phyloP scores from a whole-genome alignment of 371 early-diverging fungal species.

The Mucor lusitanicus region DNA sequence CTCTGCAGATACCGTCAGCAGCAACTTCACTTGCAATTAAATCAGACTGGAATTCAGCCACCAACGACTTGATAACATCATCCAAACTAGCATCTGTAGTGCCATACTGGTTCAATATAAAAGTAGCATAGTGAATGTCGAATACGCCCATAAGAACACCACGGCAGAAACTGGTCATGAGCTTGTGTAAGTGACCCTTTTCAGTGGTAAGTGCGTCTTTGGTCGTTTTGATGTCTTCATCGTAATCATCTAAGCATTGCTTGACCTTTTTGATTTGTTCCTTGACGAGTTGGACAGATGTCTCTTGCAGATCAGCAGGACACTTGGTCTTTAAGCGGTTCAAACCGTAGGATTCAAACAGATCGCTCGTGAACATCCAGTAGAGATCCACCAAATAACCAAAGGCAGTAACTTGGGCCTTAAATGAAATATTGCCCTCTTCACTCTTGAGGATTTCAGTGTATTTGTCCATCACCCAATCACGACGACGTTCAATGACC shows the following conservation, averaged over 20 bases:
- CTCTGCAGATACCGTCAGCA: slow-evolving; percentile 34
- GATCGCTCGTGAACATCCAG: slow-evolving; percentile 59
- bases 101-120: slow-evolving; percentile 47
- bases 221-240: not conserved
- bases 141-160: slow-evolving; percentile 47
- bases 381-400: slow-evolving; percentile 54
- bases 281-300: slow-evolving; percentile 36
- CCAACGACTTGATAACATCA: slow-evolving; percentile 50
- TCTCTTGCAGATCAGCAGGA: slow-evolving; percentile 37
- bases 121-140: slow-evolving; percentile 35
- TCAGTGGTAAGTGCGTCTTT: not conserved
- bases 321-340: slow-evolving; percentile 39
- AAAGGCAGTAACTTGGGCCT: slow-evolving; percentile 37
- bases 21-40: slow-evolving; percentile 23
- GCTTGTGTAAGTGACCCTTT: not conserved
- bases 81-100: slow-evolving; percentile 39
- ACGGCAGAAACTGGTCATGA: slow-evolving; percentile 34
- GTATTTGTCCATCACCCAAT: slow-evolving; percentile 35
- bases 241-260: not conserved
- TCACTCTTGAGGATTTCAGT: slow-evolving; percentile 19
- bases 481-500: slow-evolving; percentile 35
- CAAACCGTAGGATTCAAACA: slow-evolving; percentile 40
- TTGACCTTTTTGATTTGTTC: slow-evolving; percentile 32
- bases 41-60: slow-evolving; percentile 42
- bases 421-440: slow-evolving; percentile 28